phyloP scores from a whole-genome alignment of 2,329 filamentous ascomycete species.

The Pseudogymnoascus sp. region DNA sequence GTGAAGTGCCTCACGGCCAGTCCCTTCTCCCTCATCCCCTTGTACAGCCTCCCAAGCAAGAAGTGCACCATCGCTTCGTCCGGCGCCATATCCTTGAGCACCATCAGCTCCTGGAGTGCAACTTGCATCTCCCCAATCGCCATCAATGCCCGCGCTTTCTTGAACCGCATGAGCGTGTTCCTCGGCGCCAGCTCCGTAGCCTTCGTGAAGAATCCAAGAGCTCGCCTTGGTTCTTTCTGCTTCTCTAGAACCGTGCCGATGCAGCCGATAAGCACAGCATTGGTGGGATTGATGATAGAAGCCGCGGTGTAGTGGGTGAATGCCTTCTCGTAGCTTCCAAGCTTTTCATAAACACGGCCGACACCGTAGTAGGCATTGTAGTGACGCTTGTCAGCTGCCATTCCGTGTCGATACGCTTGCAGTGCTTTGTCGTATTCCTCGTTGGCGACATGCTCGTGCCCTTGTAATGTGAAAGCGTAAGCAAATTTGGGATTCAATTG shows the following conservation, averaged over 20 bases:
- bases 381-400: conserved; percentile 78
- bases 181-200: conserved; percentile 77
- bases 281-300: conserved; percentile 83
- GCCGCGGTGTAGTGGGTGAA: conserved; percentile 87
- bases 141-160: conserved; percentile 83
- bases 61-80: conserved; percentile 97
- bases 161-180: conserved; percentile 79
- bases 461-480: conserved; percentile 91
- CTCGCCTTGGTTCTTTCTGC: conserved; percentile 71
- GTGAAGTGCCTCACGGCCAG: conserved; percentile 91
- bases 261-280: conserved; percentile 85
- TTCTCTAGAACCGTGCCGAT: conserved; percentile 88
- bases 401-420: conserved; percentile 75
- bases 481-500: conserved; percentile 86
- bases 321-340: conserved; percentile 85
- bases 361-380: conserved; percentile 99
- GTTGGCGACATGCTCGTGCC: conserved; percentile 90
- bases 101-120: conserved; percentile 74
- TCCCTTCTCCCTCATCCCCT: conserved; percentile 62
- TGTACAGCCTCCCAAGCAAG: conserved; percentile 78
- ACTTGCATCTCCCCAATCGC: conserved; percentile 62
- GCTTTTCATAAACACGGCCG: conserved; percentile 75
- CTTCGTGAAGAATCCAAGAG: conserved; percentile 72
- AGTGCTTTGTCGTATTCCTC: conserved; percentile 97
- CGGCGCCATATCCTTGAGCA: conserved; percentile 85